Conservation (phyloP, 202 grass and related monocot species). For the Carex arenaria region DNA sequence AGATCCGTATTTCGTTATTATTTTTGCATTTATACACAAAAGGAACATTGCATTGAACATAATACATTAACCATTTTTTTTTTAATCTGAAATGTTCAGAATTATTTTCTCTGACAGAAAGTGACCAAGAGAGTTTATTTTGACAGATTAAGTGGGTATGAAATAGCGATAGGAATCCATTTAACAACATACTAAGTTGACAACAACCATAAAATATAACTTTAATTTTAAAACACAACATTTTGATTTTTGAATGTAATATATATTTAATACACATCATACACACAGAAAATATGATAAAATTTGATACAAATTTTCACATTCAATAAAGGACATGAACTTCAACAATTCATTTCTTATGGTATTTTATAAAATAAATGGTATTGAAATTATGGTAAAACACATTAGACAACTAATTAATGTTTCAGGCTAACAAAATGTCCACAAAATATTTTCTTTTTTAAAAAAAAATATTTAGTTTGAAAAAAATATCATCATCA, state of each 20-base stretch:
- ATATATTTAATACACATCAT: no score
- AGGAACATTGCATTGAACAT: neutral
- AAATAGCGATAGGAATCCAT: no score
- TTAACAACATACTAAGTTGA: no score
- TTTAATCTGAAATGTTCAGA: no score
- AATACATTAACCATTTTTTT: neutral
- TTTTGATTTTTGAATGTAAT: no score
- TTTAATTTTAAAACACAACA: no score
- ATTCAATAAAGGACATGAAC: neutral
- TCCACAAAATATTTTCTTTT: neutral
- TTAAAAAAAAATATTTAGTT: neutral
- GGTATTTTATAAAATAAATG: neutral
- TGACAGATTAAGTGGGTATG: no score
- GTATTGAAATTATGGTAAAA: neutral
- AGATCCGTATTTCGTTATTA: neutral
- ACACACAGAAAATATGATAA: no score
- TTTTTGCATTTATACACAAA: neutral
- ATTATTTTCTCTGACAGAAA: neutral
- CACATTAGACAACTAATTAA: neutral
- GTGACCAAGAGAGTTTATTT: no score
- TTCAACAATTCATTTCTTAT: neutral
- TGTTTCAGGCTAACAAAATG: neutral
- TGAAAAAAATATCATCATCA: neutral
- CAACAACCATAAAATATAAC: no score
- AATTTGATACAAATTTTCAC: no score